Base-by-base conservation (phyloP, 306 rosid species). In the Rosa persica region DNA sequence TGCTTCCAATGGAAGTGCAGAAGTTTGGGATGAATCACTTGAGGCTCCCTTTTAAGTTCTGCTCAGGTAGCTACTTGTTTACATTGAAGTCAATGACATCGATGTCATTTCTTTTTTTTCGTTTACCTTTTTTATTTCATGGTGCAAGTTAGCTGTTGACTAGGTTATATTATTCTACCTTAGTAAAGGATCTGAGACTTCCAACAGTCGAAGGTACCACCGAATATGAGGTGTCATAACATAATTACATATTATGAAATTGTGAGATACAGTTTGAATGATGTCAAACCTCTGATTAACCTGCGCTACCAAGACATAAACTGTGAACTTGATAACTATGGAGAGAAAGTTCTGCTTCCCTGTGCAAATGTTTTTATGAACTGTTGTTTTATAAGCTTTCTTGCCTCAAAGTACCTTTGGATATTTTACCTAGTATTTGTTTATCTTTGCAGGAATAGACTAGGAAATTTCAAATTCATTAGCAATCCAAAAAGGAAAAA, bases 1-100 rank as follows among this genome's bases (percentile, higher is more conserved):
- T 81, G 99, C 85, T 83, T 96, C 99, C 74, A 96, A 96, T 58
- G 99, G 99, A 71, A 96, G 99, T 80, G 98, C 98, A n/a, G 99
- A 96, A 85, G 97, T 91, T 82, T 96, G 99, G 99, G 99, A 93
- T 75, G 99, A 96, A 79, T 96, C 99, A 42, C 90, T 96, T 20
- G 99, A 95, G 87, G 97, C 99, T 70, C 99, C 99, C 79, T 93
- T 93, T 84, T 93, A 82, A 91, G 79, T 82, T 85, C 71, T 64
- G 76, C 80, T 60, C 11, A 40, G 76, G 86, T 82, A 82, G 73
- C 65, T 38, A 16, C 43, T 49, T 20, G 46, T 42, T 67, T 51
- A 4, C 23, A 19, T 38, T 38, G 27, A 30, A 72, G 73, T 46
- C 36, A 10, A 43, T 43, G 46, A 8, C 2, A 2, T 8, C 2